Percentiles rank a stretch among this genome's conserved stretches.
These are phyloP conservation scores for Epichloe uncinata DNA, from an alignment of 2,329 filamentous ascomycete species.

Conservation along the genomic window DNA sequence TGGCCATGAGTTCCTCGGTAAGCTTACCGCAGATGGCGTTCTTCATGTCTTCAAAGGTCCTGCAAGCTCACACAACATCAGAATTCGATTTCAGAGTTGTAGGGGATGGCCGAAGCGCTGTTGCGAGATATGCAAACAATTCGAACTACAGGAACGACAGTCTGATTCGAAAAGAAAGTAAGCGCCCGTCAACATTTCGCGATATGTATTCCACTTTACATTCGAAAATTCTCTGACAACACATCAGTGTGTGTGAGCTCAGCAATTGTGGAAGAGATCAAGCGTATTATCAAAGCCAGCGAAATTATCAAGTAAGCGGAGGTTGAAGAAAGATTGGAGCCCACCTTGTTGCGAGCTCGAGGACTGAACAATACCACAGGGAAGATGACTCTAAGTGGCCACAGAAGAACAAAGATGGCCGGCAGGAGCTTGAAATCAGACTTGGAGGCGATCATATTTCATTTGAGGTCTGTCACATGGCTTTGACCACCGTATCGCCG, in stretches of 20 bases:
- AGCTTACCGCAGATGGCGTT: not conserved
- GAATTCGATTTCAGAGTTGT: constrained; percentile 95
- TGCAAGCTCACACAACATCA: constrained; percentile 23
- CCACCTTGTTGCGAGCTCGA: too few species aligned
- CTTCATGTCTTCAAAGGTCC: not conserved
- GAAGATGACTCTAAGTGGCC: constrained; percentile 99
- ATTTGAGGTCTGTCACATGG: constrained; percentile 60
- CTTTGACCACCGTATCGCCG: not conserved
- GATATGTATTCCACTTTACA: not conserved
- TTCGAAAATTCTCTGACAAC: not conserved
- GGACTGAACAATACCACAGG: constrained; percentile 34
- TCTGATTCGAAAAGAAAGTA: constrained; percentile 98
- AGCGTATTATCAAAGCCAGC: constrained; percentile 90
- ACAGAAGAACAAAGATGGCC: constrained; percentile 96
- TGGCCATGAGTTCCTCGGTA: constrained; percentile 94
- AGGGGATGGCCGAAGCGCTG: constrained; percentile 88
- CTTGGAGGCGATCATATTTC: constrained; percentile 93
- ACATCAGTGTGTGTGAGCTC: constrained; percentile 84
- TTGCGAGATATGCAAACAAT: constrained; percentile 96
- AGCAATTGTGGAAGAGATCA: constrained; percentile 82
- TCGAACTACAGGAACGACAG: constrained; percentile 99
- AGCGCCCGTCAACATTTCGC: constrained; percentile 21
- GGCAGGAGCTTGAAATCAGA: constrained; percentile 91
- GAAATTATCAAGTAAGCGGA: constrained; percentile 80
- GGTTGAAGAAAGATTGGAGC: not conserved